These are phyloP conservation scores for Podaxis carcinomalis DNA, from an alignment of 768 basidiomycete species.

Conservation along the genomic window DNA sequence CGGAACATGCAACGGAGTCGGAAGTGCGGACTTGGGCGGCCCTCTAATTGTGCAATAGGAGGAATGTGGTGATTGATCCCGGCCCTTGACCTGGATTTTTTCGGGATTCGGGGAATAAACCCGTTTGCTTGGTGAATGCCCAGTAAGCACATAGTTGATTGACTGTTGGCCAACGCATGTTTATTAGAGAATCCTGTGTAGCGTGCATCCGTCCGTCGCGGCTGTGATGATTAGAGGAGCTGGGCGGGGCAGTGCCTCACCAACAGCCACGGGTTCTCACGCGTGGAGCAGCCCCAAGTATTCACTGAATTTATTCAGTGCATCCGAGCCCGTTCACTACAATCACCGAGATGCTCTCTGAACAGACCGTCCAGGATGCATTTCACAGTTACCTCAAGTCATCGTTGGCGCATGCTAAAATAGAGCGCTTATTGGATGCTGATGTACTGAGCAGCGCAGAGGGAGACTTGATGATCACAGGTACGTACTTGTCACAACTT, in stretches of 20 bases:
- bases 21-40: not conserved
- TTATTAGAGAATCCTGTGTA: no score
- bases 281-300: not conserved
- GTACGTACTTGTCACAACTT: slow-evolving; percentile 26
- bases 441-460: slow-evolving; percentile 75
- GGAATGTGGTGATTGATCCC: no score
- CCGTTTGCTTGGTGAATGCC: no score
- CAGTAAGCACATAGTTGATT: no score
- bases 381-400: slow-evolving; percentile 83
- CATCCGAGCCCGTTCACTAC: no score
- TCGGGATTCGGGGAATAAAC: no score
- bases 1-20: not conserved
- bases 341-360: slow-evolving; percentile 35
- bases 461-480: slow-evolving; percentile 83
- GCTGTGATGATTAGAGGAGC: no score
- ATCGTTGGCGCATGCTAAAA: slow-evolving; percentile 73
- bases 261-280: not conserved
- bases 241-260: not conserved
- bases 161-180: no score
- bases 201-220: no score
- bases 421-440: slow-evolving; percentile 67
- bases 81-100: no score
- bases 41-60: no score
- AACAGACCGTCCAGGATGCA: slow-evolving; percentile 66
- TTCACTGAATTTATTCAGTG: no score